Base-by-base conservation (phyloP, 805 yeast species). In the Naumovozyma baii region DNA sequence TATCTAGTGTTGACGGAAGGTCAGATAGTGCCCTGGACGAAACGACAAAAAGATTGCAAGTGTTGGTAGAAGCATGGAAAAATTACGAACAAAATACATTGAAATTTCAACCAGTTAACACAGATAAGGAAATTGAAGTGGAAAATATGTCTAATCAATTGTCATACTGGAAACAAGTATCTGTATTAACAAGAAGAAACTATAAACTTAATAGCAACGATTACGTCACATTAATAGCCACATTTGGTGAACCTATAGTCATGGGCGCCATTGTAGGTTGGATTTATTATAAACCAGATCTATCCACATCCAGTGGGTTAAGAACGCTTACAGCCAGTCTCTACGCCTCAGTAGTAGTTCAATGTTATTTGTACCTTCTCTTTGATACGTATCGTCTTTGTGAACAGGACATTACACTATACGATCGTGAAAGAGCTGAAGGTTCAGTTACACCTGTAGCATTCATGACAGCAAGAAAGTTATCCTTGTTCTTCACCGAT, bases 341-440 rank as follows among this genome's bases (percentile, higher is more conserved):
- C 4, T 78, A 79, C 51, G 69, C 72, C 9, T 62, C 76, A 4
- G 63, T 66, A 33, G 74, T 78, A 13, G 55, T 75, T 7, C 77
- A 75, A 54, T 71, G 76, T 13, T 79, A 77, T 49, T 51, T 79
- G 18, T 68, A 76, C 34, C 50, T 74, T 39, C 55, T 78, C 33
- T 78, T 72, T 48, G 85, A 79, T 53, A 69, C 73, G 1, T 78
- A 75, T 48, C 61, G 84, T 30, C 55, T 78, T 3, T 76, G 80
- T 41, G 64, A 66, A 10, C 57, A 65, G 15, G 83, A 78, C 54
- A 64, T 80, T 44, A 66, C 67, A 41, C 66, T 76, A 18, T 69
- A 70, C 51, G 78, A 78, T 50, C 61, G 88, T 43, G 95, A 85
- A 59, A 67, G 83, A 41, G 69, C 75, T 18, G 94, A 86, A 44